A percentile compares a stretch with the other conserved stretches of the same genome.
phyloP scores from a whole-genome alignment of 2,329 filamentous ascomycete genomes.

The Davidsoniella eucalypti region DNA sequence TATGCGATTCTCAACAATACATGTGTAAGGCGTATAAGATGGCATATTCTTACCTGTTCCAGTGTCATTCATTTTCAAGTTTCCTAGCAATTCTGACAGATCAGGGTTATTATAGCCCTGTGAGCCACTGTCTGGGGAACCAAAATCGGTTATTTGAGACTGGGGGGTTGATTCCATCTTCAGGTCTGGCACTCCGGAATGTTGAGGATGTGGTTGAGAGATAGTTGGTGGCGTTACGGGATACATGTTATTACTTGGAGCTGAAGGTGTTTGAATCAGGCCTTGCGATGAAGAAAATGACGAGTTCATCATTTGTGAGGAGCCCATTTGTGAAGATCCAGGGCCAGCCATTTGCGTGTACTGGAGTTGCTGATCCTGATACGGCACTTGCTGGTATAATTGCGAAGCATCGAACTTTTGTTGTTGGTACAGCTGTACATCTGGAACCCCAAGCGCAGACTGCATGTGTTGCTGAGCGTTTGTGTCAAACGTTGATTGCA shows the following conservation, averaged over 20 bases:
- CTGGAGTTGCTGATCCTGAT: constrained; percentile 29
- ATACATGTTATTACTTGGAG: constrained; percentile 5
- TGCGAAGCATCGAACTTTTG: constrained; percentile 19
- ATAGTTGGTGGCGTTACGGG: constrained; percentile 11
- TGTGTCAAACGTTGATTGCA: constrained; percentile 6
- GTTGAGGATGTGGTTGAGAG: constrained; percentile 1
- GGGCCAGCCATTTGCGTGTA: constrained; percentile 24
- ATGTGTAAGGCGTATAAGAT: neutral
- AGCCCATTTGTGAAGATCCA: neutral
- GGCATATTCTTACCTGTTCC: constrained; percentile 51
- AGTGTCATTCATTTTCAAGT: constrained; percentile 71
- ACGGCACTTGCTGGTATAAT: constrained; percentile 33
- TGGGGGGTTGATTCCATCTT: constrained; percentile 4
- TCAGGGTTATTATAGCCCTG: constrained; percentile 53
- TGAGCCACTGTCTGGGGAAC: constrained; percentile 35
- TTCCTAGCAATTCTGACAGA: constrained; percentile 66
- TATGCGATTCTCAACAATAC: neutral
- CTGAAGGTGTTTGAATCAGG: neutral
- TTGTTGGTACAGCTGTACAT: constrained; percentile 21
- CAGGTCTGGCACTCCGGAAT: constrained; percentile 1
- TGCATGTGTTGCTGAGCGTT: constrained; percentile 1
- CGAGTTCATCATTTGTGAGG: neutral
- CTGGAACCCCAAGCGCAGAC: constrained; percentile 12
- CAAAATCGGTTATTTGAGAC: constrained; percentile 4
- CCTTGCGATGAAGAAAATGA: neutral